phyloP scores from a whole-genome alignment of 2,329 filamentous ascomycete species.

The Fusarium verrucosum region DNA sequence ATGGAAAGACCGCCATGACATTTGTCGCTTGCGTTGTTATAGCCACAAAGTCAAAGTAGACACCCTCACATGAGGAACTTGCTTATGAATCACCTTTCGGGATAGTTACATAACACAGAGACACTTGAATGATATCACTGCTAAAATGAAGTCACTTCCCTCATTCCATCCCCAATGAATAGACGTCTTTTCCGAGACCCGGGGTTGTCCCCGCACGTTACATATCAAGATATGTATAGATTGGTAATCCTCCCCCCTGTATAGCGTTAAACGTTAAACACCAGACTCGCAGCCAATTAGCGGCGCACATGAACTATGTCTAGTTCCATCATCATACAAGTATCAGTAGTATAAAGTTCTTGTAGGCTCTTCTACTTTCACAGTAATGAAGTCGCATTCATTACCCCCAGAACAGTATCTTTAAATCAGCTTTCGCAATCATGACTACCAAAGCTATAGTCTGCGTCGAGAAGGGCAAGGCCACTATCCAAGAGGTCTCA shows the following conservation, averaged over 20 bases:
- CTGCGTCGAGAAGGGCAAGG: slow-evolving; percentile 11
- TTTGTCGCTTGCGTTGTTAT: background rate
- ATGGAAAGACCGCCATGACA: background rate
- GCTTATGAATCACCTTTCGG: background rate
- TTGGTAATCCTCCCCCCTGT: slow-evolving; percentile 2
- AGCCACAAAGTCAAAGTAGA: background rate
- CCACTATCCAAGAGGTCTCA: background rate
- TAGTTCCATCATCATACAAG: background rate
- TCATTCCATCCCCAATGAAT: background rate
- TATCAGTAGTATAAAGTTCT: background rate
- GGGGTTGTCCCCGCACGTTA: background rate
- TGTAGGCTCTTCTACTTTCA: background rate
- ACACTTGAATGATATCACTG: background rate
- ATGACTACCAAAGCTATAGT: slow-evolving; percentile 19
- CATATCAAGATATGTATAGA: background rate
- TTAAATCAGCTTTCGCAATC: background rate
- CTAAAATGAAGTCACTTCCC: background rate
- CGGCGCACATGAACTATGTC: background rate
- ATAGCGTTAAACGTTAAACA: background rate
- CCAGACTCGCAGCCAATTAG: background rate
- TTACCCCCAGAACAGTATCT: background rate
- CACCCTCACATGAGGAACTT: no score
- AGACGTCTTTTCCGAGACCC: background rate
- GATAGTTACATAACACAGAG: background rate
- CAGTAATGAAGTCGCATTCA: background rate